Base-by-base conservation (phyloP, 2,329 filamentous ascomycete genomes). In the Davidsoniella australis region DNA sequence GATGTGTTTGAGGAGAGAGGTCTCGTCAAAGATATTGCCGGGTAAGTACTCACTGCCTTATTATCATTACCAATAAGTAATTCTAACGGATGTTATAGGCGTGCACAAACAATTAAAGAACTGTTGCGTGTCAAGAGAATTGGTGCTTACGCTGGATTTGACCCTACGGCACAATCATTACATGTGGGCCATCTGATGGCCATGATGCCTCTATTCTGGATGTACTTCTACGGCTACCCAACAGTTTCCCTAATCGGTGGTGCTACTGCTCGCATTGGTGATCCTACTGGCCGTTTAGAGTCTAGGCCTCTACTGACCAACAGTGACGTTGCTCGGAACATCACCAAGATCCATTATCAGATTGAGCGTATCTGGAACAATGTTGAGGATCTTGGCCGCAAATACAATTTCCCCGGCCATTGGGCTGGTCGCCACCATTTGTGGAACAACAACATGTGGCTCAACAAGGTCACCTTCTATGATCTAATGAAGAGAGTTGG, bases 371-470 rank as follows among this genome's bases (percentile, higher is more conserved):
- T 96, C 41, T 94, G 87, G 76, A 56, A 60, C 17, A 86, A 88
- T 56, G 82, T 88, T 29, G 77, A 85, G 43, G 57, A 58, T 0
- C 73, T 85, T 55, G 82, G 75, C 4, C 63, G 65, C 48, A 80
- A 76, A 55, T 78, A 82, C 59, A 80, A 81, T 3, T 82, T 78
- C 59, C 53, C 73, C 23, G 69, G 69, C 52, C 67, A 80, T 41
- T 80, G 73, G 69, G 70, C 75, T 4, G 85, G 83, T 68, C 76
- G 69, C 54, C 75, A 78, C 49, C 75, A 73, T 18, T 58, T 95
- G 37, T 62, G 79, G 24, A 93, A 94, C 66, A 98, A 98, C 63
- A 82, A 78, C 55, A 70, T 71, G 45, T 98, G 91, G 91, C 77
- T 88, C 67, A 76, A 82, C 56, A 76, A 73, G 38, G 65, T 85